Base-by-base conservation (phyloP, 805 yeast species). In the Maudiozyma pseudohumilis region DNA sequence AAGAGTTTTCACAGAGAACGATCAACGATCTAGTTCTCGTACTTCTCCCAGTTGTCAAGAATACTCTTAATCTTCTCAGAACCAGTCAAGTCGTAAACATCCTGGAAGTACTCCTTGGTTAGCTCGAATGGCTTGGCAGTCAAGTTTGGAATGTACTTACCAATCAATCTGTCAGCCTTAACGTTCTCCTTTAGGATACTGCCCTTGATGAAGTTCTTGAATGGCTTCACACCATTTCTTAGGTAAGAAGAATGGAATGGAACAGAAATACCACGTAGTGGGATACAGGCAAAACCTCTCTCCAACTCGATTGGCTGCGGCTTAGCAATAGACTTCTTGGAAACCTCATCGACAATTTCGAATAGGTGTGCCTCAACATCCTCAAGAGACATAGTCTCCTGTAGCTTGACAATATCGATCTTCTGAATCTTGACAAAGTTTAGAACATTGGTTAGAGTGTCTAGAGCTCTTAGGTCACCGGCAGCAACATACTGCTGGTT, bases 171-270 rank as follows among this genome's bases (percentile, higher is more conserved):
- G 44, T 92, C 81, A 43, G 95, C 95, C 70, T 89, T 89, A 48
- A 92, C 92, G 34, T 96, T 94, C 53, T 86, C 83, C 69, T 82
- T 85, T 46, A 95, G 81, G 56, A 92, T 82, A 76, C 92, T 89
- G 81, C 87, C 92, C 62, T 80, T 79, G 70, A 92, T 74, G 80
- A 92, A 92, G 68, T 87, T 84, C 74, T 89, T 88, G 85, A 92
- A 92, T 55, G 98, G 98, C 68, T 88, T 89, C 43, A 92, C 99
- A 68, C 99, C 99, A 40, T 92, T 84, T 74, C 89, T 82, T 69
- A 92, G 74, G 70, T 94, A 92, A n/a, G 95, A 80, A 21, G 96
- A 87, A 69, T 92, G 99, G 96, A 92, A 92, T 46, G 99, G 99
- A 60, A 92, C 99, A n/a, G 96, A 86, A 50, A 92, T 92, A 53